These are phyloP conservation scores for Fusarium begoniae DNA, from an alignment of 2,329 filamentous ascomycete species.

Conservation along the genomic window DNA sequence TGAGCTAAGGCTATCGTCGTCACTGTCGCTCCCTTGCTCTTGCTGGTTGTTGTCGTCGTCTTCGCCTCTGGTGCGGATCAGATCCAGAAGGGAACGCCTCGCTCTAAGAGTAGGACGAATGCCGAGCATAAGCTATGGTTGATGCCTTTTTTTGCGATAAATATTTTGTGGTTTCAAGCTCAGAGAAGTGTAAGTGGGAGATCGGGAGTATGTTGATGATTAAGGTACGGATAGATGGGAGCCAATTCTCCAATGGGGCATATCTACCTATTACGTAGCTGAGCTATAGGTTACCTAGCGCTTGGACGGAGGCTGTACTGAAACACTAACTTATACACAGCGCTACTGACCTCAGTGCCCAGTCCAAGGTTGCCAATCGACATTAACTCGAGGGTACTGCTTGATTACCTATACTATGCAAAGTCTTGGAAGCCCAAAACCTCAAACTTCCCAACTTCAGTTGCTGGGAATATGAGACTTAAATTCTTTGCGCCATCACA, in stretches of 20 bases:
- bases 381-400: background rate
- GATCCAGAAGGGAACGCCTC: constrained; percentile 63
- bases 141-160: constrained; percentile 28
- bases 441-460: background rate
- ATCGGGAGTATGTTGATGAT: constrained; percentile 11
- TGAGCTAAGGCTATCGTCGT: constrained; percentile 9
- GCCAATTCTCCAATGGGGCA: background rate
- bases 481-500: background rate
- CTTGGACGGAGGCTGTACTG: constrained; percentile 12
- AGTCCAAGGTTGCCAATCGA: background rate
- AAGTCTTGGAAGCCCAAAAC: background rate
- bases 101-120: constrained; percentile 60
- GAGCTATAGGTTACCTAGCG: constrained; percentile 9
- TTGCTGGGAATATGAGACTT: background rate
- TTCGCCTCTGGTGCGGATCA: constrained; percentile 52
- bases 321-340: background rate
- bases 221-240: constrained; percentile 10
- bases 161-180: constrained; percentile 12
- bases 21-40: constrained; percentile 19
- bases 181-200: constrained; percentile 3
- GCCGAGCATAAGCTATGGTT: constrained; percentile 57
- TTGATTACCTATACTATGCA: too few species aligned
- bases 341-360: background rate
- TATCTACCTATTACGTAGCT: background rate
- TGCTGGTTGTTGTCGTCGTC: constrained; percentile 30